These are phyloP conservation scores for Abrus pulchellus DNA, from an alignment of 306 rosid species.

Conservation along the genomic window DNA sequence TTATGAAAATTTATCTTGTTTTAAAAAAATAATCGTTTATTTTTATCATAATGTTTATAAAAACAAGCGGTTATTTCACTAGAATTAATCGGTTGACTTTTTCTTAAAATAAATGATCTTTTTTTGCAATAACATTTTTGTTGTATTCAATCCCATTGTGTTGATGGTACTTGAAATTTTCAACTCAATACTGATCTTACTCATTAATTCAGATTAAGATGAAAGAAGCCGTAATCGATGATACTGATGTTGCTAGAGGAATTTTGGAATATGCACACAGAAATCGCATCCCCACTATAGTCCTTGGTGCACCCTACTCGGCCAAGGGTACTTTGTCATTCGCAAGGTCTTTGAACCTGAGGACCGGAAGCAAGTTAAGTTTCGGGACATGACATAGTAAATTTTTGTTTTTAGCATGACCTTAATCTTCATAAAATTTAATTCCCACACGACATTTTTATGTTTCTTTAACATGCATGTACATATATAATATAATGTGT, in stretches of 20 bases:
- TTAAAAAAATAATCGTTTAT: neutral
- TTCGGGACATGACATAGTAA: neutral
- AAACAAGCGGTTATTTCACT: no score
- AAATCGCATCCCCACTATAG: constrained; percentile 63
- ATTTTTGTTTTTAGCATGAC: neutral
- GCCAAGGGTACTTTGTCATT: constrained; percentile 55
- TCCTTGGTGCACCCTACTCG: constrained; percentile 67
- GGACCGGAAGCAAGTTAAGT: constrained; percentile 52
- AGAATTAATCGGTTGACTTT: no score
- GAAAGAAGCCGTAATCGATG: constrained; percentile 75
- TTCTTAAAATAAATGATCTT: no score
- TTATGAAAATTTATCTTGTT: neutral
- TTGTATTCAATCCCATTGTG: neutral
- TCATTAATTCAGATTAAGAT: constrained; percentile 60
- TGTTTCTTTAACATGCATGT: neutral
- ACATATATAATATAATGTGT: neutral
- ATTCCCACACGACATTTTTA: neutral
- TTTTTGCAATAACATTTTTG: neutral
- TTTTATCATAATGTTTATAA: no score
- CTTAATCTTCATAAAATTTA: neutral
- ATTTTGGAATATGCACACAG: constrained; percentile 61
- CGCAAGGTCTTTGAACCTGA: constrained; percentile 58
- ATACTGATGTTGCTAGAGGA: constrained; percentile 66
- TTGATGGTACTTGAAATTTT: constrained; percentile 3
- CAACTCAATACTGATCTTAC: constrained; percentile 18